Base-by-base conservation (phyloP, 2,329 filamentous ascomycete species). In the Didymella lethalis region DNA sequence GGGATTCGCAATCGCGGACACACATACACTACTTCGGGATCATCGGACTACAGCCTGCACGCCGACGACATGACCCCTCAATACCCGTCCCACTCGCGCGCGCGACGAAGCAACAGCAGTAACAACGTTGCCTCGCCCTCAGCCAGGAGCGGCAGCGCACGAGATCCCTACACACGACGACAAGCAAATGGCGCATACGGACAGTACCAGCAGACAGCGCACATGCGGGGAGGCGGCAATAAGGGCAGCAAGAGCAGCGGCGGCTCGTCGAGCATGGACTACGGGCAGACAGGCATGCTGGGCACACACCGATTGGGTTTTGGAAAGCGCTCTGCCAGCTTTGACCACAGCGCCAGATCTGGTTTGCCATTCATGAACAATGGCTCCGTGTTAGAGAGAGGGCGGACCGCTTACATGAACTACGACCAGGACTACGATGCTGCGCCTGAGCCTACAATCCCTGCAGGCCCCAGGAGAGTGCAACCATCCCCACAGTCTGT, bases 361-460 rank as follows among this genome's bases (percentile, higher is more conserved):
- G 64, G 64, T 25, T 56, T 68, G 20, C 59, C 64, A 14, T 66
- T 67, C 18, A 57, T 67, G 7, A 74, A 70, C 61, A 61, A 86
- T 61, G 73, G 81, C 26, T 81, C 80, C 4, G 75, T 82, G 48
- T 63, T 82, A 60, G 76, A 78, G 46, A 74, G 80, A 59, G 78
- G 78, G 16, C 73, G 80, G 38, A 73, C 78, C 7, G 74, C 77
- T n/a, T 78, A 79, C 36, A 75, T 77, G 48, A 75, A 76, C 38
- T 80, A 84, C 69, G 80, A 83, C 65, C 81, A 84, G 67, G 86
- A 90, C 68, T 88, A 89, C 78, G 90, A 95, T 73, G 90, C 92
- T 50, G 93, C 93, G 26, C 93, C 94, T 14, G 94, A 90, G 36
- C 94, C 94, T 5, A 93, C 88, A 28, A 84, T 97, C 34, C 92